Conservation (phyloP, 225 moss, liverwort and hornwort genomes). For the Neckera pumila region DNA sequence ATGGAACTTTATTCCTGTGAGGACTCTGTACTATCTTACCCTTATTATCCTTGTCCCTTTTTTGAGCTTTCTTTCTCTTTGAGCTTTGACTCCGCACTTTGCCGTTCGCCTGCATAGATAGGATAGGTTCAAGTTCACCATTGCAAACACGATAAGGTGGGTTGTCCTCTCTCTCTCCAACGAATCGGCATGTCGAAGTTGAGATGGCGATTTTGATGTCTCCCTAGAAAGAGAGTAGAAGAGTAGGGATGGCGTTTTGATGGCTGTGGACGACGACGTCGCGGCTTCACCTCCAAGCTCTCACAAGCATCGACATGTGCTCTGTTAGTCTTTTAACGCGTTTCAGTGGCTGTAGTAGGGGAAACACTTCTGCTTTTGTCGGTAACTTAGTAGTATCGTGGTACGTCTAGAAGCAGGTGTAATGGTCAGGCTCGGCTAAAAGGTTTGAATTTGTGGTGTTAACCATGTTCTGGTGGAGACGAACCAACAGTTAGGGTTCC, state of each 20-base stretch:
- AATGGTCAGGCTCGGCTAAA: background rate
- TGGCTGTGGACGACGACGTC: background rate
- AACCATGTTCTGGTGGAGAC: background rate
- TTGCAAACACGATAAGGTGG: background rate
- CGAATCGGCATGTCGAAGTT: background rate
- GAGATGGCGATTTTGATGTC: background rate
- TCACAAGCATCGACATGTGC: background rate
- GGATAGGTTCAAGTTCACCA: background rate
- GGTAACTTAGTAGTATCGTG: background rate
- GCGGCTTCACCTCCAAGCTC: background rate
- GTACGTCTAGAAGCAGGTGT: background rate
- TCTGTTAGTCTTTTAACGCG: background rate
- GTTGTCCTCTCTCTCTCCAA: background rate
- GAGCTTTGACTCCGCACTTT: background rate
- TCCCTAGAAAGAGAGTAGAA: background rate
- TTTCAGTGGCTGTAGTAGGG: background rate
- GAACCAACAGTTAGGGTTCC: slow-evolving; percentile 9
- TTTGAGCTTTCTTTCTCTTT: background rate
- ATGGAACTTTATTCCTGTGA: background rate
- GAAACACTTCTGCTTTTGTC: background rate
- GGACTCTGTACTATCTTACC: background rate
- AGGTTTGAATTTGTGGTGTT: background rate
- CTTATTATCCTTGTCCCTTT: background rate
- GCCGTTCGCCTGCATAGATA: background rate
- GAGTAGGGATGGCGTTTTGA: background rate